phyloP scores from a whole-genome alignment of 257 asterid species.

The Orobanche coerulescens region DNA sequence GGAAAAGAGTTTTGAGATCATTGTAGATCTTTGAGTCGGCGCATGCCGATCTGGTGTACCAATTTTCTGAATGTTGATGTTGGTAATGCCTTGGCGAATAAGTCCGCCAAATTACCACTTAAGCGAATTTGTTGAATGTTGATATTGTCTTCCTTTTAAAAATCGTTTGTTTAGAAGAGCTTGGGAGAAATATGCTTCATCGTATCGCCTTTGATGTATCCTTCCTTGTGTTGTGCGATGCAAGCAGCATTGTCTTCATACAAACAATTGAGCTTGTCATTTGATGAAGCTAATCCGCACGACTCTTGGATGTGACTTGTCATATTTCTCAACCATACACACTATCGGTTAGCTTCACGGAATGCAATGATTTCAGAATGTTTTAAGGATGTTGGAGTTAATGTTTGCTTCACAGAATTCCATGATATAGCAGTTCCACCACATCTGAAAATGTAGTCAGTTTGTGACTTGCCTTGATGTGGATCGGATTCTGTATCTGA shows the following conservation, averaged over 20 bases:
- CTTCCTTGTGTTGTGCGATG: background rate
- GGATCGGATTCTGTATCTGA: no score
- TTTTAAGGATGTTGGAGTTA: background rate
- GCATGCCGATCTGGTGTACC: background rate
- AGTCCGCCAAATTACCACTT: background rate
- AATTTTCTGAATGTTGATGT: background rate
- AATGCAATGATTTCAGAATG: background rate
- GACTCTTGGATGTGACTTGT: background rate
- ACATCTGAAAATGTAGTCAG: background rate
- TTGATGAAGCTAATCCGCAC: background rate
- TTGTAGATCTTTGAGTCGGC: background rate
- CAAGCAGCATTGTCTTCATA: background rate
- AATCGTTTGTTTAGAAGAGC: background rate
- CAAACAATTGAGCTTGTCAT: background rate
- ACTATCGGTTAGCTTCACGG: background rate
- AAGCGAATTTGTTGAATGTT: background rate
- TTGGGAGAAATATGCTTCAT: background rate
- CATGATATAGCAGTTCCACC: background rate
- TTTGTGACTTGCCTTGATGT: background rate
- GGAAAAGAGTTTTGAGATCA: background rate
- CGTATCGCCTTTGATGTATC: background rate
- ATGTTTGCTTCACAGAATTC: background rate
- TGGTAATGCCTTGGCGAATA: background rate
- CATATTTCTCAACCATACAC: background rate
- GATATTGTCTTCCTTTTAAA: background rate